Conservation (phyloP, 257 asterid species). For the Ajuga chamaepitys region DNA sequence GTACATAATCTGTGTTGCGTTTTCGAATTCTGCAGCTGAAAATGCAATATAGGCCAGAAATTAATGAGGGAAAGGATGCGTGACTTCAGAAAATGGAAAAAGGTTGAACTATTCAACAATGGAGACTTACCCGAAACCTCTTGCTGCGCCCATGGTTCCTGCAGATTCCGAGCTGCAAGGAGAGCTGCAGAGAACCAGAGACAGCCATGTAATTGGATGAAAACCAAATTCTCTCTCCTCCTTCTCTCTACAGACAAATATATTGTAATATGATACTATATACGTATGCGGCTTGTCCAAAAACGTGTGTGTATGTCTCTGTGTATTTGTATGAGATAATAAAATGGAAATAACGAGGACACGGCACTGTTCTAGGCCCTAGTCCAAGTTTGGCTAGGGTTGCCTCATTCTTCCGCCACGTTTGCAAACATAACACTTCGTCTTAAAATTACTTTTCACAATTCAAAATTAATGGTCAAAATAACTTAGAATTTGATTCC, state of each 20-base stretch:
- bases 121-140: slow-evolving; percentile 26
- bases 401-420: no score
- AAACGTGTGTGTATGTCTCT: no score
- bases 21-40: slow-evolving; percentile 36
- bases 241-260: neutral
- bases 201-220: slow-evolving; percentile 42
- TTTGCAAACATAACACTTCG: no score
- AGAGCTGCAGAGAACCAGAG: slow-evolving; percentile 64
- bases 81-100: neutral
- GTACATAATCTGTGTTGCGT: slow-evolving; percentile 30
- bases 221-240: slow-evolving; percentile 9
- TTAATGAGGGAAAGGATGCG: neutral
- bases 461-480: no score
- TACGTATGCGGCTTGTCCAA: no score
- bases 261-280: neutral
- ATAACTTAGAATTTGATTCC: no score
- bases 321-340: neutral
- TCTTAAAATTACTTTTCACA: no score
- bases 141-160: slow-evolving; percentile 44
- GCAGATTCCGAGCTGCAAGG: slow-evolving; percentile 53
- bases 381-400: neutral
- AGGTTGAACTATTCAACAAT: neutral
- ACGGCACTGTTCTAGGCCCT: neutral
- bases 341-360: neutral
- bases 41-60: neutral